Evolutionary conservation across 1,139 yeast genomes (phyloP).

Genomic region (Kodamaea fungicola): DNA sequence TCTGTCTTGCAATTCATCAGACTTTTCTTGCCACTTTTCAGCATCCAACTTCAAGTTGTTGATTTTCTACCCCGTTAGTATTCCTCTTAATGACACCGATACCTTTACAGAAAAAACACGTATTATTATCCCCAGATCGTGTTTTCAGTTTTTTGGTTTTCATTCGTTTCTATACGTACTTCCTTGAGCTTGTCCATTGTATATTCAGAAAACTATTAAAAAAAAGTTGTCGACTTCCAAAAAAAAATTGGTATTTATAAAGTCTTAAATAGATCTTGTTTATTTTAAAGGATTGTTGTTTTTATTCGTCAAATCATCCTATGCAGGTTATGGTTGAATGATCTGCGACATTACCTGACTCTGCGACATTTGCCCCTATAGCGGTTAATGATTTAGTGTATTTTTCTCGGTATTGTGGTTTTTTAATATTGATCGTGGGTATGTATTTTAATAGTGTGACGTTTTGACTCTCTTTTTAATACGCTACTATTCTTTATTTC

Average conservation of each 20-base stretch:
- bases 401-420: too few relatives aligned
- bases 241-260: conserved; percentile 1
- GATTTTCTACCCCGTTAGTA: conserved; percentile 59
- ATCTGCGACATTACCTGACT: not conserved
- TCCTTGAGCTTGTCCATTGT: conserved; percentile 51
- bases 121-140: not conserved
- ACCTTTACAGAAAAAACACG: not conserved
- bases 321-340: conserved; percentile 1
- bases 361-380: not conserved
- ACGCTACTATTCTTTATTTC: too few relatives aligned
- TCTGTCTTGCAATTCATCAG: conserved; percentile 78
- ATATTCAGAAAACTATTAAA: conserved; percentile 7
- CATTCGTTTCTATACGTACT: conserved; percentile 30
- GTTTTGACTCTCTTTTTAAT: too few relatives aligned
- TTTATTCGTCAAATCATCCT: not conserved
- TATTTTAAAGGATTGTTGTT: conserved; percentile 2
- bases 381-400: too few relatives aligned
- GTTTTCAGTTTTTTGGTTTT: not conserved
- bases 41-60: conserved; percentile 89
- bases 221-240: conserved; percentile 1
- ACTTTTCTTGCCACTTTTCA: conserved; percentile 95
- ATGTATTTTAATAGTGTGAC: too few relatives aligned
- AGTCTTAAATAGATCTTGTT: conserved; percentile 3
- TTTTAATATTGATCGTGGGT: too few relatives aligned
- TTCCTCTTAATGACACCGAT: not conserved